These are phyloP conservation scores for Colletotrichum kahawae DNA, from an alignment of 2,329 filamentous ascomycete species.

Conservation along the genomic window DNA sequence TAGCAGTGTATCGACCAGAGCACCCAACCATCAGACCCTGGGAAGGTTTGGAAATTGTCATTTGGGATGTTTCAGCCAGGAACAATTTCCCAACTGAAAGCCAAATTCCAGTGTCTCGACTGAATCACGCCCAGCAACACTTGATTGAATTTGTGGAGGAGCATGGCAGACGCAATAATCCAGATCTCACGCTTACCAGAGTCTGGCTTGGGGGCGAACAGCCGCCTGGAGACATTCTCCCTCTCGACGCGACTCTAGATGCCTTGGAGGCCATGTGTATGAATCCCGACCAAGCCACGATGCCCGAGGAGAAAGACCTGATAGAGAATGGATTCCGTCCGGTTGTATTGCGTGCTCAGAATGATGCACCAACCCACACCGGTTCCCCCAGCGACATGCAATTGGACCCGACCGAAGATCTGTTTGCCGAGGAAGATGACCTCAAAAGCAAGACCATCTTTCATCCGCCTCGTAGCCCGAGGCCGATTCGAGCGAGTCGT, in stretches of 20 bases:
- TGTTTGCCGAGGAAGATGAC: slow-evolving; percentile 22
- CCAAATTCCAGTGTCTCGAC: slow-evolving; percentile 33
- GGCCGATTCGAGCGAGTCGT: slow-evolving; percentile 25
- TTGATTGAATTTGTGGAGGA: slow-evolving; percentile 44
- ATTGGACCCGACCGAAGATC: not conserved
- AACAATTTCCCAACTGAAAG: slow-evolving; percentile 26
- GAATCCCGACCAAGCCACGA: slow-evolving; percentile 43
- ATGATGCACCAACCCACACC: not conserved
- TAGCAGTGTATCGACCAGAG: slow-evolving; percentile 51
- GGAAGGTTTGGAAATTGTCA: slow-evolving; percentile 50
- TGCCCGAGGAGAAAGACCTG: slow-evolving; percentile 27
- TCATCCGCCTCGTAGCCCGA: slow-evolving; percentile 46
- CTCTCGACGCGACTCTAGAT: slow-evolving; percentile 47
- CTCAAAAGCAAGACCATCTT: slow-evolving; percentile 45
- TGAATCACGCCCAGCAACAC: slow-evolving; percentile 50
- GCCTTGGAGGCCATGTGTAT: slow-evolving; percentile 37
- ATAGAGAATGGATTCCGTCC: slow-evolving; percentile 43
- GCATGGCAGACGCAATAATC: slow-evolving; percentile 32
- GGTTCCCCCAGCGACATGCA: slow-evolving; percentile 13
- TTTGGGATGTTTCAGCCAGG: slow-evolving; percentile 53
- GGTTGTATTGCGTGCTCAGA: not conserved
- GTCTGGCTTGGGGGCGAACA: slow-evolving; percentile 52
- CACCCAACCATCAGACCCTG: slow-evolving; percentile 39
- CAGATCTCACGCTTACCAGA: slow-evolving; percentile 36
- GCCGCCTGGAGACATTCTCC: slow-evolving; percentile 28